phyloP scores from a whole-genome alignment of 768 basidiomycete species.

The Clavulina sp. region DNA sequence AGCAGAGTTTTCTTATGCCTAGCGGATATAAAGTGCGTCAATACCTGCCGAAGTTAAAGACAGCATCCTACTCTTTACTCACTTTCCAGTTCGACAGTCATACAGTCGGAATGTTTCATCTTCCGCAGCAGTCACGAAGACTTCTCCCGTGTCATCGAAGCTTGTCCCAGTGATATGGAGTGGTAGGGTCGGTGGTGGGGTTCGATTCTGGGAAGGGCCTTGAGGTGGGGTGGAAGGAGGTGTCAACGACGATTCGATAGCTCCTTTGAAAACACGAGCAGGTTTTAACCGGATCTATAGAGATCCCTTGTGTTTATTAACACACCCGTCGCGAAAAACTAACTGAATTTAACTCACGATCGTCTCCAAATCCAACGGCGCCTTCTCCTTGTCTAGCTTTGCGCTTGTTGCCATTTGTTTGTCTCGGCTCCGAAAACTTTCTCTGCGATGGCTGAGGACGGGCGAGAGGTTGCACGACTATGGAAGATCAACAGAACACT shows the following conservation, averaged over 20 bases:
- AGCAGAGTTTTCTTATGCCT: slow-evolving; percentile 57
- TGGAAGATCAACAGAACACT: slow-evolving; percentile 96
- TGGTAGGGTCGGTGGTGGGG: slow-evolving; percentile 23
- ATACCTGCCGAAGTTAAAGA: slow-evolving; percentile 5
- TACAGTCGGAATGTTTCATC: slow-evolving; percentile 88
- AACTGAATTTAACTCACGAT: not conserved
- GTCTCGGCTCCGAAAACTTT: too few relatives aligned
- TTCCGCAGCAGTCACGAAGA: slow-evolving; percentile 70
- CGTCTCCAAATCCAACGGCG: not conserved
- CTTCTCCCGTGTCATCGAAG: slow-evolving; percentile 84
- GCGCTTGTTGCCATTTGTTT: too few relatives aligned
- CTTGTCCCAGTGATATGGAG: slow-evolving; percentile 72
- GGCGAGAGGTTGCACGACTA: slow-evolving; percentile 38
- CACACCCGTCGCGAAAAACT: not conserved
- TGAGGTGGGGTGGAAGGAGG: slow-evolving; percentile 24
- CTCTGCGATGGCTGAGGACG: slow-evolving; percentile 15
- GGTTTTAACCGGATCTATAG: slow-evolving; percentile 60
- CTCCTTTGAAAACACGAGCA: slow-evolving; percentile 70
- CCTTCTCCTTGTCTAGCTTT: not conserved
- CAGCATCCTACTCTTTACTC: slow-evolving; percentile 40
- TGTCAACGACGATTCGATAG: slow-evolving; percentile 41
- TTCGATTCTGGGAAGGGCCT: slow-evolving; percentile 17
- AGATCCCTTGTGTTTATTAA: not conserved
- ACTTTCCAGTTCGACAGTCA: slow-evolving; percentile 83
- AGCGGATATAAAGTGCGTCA: slow-evolving; percentile 11